phyloP scores from a whole-genome alignment of 202 grass and related monocot genomes.

The Cymbopogon flexuosus region DNA sequence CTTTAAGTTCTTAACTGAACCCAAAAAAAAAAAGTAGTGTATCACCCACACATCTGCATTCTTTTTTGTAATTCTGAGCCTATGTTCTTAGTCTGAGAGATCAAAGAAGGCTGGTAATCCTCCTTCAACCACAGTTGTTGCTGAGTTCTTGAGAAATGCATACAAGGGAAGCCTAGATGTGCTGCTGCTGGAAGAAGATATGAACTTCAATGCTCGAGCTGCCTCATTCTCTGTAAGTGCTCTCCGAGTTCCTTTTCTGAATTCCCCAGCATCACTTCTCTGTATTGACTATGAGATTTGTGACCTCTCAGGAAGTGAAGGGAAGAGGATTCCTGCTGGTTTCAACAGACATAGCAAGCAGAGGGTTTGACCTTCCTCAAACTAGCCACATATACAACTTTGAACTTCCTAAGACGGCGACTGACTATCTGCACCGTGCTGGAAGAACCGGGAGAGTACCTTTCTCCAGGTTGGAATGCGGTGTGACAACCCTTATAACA shows the following conservation, averaged over 20 bases:
- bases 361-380: conserved; percentile 89
- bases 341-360: conserved; percentile 71
- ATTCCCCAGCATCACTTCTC: background rate
- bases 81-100: conserved; percentile 68
- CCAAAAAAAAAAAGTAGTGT: background rate
- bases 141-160: conserved; percentile 55
- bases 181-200: conserved; percentile 75
- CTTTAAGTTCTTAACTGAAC: background rate
- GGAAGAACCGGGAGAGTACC: conserved; percentile 71
- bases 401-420: conserved; percentile 67
- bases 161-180: conserved; percentile 64
- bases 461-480: conserved; percentile 55
- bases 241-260: background rate
- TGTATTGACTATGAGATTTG: background rate
- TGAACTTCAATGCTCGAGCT: conserved; percentile 89
- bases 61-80: conserved; percentile 6
- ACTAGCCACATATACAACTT: conserved; percentile 93
- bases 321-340: conserved; percentile 67
- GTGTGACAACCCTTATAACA: conserved; percentile 62
- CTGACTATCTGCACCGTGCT: conserved; percentile 75
- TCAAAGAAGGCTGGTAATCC: conserved; percentile 59
- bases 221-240: conserved; percentile 42
- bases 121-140: conserved; percentile 48
- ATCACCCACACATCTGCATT: background rate
- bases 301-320: conserved; percentile 51